Base-by-base conservation (phyloP, 345 rosid species). In the Boechera divaricarpa region DNA sequence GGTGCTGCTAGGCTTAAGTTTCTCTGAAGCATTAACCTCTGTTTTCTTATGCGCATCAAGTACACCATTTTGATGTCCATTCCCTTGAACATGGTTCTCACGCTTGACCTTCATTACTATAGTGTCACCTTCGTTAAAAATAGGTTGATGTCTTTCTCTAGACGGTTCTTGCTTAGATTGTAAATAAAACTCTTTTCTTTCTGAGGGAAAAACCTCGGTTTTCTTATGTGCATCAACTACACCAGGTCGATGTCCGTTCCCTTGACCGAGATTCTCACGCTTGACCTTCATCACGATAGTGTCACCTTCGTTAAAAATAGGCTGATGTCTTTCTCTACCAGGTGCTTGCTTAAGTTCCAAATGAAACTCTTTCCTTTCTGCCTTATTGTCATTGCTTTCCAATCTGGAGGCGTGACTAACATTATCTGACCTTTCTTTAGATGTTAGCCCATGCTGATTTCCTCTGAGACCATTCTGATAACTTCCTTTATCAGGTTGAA, bases 1-100 rank as follows among this genome's bases (percentile, higher is more conserved):
- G 65, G 83, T 80, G 77, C 83, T 64, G 77, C 85, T 85, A 57
- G 76, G 73, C 77, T 84, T 79, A 29, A 72, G 86, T 16, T 78
- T 77, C 77, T 79, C 85, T 59, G 79, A 74, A 69, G 79, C 64
- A 70, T 61, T 5, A 61, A 80, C 89, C 70, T 79, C 89, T 48
- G 62, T 57, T 71, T 74, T 78, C 81, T 77, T 63, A 49, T 41
- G 63, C 74, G 70, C 83, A 72, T 69, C 78, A 82, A 68, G 78
- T 58, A 65, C 84, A 58, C 78, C 76, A 54, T 56, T 48, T 58
- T 59, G 80, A 74, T 84, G 85, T 67, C 65, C 84, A 83, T 72
- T 75, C 68, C 82, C 81, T 55, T 63, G 74, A 67, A 32, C 67
- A 29, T 31, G 72, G 65, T 64, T 76, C 69, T 71, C 86, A 72